These are phyloP conservation scores for Daldinia bambusicola DNA, from an alignment of 495 filamentous ascomycete species.

Conservation along the genomic window DNA sequence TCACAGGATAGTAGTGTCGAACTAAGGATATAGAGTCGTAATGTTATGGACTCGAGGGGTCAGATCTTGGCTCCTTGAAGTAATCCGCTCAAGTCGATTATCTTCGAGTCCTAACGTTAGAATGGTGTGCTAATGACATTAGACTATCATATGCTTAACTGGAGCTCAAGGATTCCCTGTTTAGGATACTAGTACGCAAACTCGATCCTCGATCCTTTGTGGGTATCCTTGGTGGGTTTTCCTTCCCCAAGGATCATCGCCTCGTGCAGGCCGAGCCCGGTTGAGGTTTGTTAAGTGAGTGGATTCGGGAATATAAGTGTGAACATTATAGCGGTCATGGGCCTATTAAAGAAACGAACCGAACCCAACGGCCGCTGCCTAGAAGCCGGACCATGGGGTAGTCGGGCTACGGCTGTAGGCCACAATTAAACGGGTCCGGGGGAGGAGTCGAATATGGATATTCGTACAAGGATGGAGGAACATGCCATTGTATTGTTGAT, in stretches of 20 bases:
- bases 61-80: slow-evolving; percentile 32
- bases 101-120: neutral
- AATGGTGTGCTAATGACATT: slow-evolving; percentile 7
- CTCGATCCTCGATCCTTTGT: slow-evolving; percentile 16
- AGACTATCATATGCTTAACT: slow-evolving; percentile 27
- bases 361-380: slow-evolving; percentile 18
- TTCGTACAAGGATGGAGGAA: slow-evolving; percentile 5
- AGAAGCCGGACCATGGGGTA: slow-evolving; percentile 29
- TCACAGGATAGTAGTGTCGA: slow-evolving; percentile 2
- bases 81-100: slow-evolving; percentile 21
- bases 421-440: slow-evolving; percentile 33
- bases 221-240: slow-evolving; percentile 11
- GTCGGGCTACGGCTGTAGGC: slow-evolving; percentile 1
- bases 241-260: slow-evolving; percentile 32
- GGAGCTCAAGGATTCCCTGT: slow-evolving; percentile 19
- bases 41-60: slow-evolving; percentile 5
- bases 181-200: slow-evolving; percentile 17
- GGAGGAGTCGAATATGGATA: slow-evolving; percentile 37
- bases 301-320: slow-evolving; percentile 20
- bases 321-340: neutral
- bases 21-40: slow-evolving; percentile 3
- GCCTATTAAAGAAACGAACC: slow-evolving; percentile 20
- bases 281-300: neutral
- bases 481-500: slow-evolving; percentile 11
- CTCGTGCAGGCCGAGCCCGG: slow-evolving; percentile 13